Percentiles rank a stretch among this genome's conserved stretches.
phyloP scores from a whole-genome alignment of 1,139 yeast species.

The Suhomyces atakaporum region DNA sequence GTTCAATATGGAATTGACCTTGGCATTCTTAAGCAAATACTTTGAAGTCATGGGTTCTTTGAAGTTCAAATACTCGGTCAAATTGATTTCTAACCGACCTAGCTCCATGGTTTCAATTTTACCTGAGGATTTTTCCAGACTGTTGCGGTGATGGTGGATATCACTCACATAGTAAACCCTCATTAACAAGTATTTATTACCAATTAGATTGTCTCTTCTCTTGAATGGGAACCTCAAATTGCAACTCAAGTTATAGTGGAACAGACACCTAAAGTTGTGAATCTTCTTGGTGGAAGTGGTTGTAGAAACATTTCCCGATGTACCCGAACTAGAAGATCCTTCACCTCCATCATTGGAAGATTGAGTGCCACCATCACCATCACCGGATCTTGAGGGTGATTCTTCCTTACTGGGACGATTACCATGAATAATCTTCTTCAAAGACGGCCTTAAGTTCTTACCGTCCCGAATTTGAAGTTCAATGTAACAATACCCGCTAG shows the following conservation, averaged over 20 bases:
- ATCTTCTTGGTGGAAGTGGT: slow-evolving; percentile 38
- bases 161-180: slow-evolving; percentile 41
- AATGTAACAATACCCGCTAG: slow-evolving; percentile 67
- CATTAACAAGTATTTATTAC: slow-evolving; percentile 39
- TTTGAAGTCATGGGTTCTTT: slow-evolving; percentile 55
- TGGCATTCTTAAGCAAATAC: slow-evolving; percentile 73
- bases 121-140: slow-evolving; percentile 2
- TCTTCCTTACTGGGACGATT: slow-evolving; percentile 10
- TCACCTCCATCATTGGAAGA: slow-evolving; percentile 8
- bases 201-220: slow-evolving; percentile 39
- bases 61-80: slow-evolving; percentile 70
- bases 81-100: slow-evolving; percentile 68
- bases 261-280: slow-evolving; percentile 46
- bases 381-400: not conserved
- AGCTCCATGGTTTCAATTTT: slow-evolving; percentile 38
- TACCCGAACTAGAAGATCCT: slow-evolving; percentile 9
- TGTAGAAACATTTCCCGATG: slow-evolving; percentile 33
- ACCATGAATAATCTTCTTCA: slow-evolving; percentile 16
- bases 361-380: slow-evolving; percentile 1
- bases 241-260: slow-evolving; percentile 41
- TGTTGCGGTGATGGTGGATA: slow-evolving; percentile 9
- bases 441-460: slow-evolving; percentile 13
- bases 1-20: slow-evolving; percentile 75
- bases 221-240: slow-evolving; percentile 43
- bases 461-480: slow-evolving; percentile 44